These are phyloP conservation scores for Bisporella sp. DNA, from an alignment of 2,329 filamentous ascomycete species.

Conservation along the genomic window DNA sequence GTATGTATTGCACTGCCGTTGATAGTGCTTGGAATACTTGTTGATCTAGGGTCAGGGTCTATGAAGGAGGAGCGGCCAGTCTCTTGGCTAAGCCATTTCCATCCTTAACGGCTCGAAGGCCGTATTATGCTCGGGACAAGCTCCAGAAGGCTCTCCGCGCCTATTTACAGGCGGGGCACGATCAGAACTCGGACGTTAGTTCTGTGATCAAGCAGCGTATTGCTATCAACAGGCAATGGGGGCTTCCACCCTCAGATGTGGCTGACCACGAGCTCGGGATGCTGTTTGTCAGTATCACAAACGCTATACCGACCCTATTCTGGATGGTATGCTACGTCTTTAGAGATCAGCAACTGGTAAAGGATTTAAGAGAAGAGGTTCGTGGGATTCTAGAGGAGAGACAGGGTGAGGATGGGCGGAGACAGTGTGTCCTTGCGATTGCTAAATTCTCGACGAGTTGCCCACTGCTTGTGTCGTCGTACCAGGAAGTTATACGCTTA, in stretches of 20 bases:
- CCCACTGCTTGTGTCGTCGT: neutral
- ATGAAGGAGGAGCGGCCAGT: neutral
- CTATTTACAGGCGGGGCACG: neutral
- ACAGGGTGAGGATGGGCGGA: neutral
- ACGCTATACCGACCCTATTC: neutral
- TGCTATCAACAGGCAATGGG: neutral
- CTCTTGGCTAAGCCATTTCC: neutral
- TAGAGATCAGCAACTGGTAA: neutral
- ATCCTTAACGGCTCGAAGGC: neutral
- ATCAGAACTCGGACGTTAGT: neutral
- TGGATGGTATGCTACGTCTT: neutral
- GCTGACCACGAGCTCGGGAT: neutral
- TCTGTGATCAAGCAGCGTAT: neutral
- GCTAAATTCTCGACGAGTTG: neutral
- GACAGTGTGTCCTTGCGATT: neutral
- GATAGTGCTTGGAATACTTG: too few species aligned
- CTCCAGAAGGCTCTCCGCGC: neutral
- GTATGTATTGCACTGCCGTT: too few species aligned
- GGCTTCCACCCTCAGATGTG: neutral
- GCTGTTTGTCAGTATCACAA: neutral
- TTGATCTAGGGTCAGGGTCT: neutral
- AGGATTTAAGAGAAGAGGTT: neutral
- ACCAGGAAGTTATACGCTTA: neutral
- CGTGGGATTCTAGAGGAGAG: neutral
- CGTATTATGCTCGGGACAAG: neutral